phyloP scores from a whole-genome alignment of 768 basidiomycete genomes.

The Boletus patriciae region DNA sequence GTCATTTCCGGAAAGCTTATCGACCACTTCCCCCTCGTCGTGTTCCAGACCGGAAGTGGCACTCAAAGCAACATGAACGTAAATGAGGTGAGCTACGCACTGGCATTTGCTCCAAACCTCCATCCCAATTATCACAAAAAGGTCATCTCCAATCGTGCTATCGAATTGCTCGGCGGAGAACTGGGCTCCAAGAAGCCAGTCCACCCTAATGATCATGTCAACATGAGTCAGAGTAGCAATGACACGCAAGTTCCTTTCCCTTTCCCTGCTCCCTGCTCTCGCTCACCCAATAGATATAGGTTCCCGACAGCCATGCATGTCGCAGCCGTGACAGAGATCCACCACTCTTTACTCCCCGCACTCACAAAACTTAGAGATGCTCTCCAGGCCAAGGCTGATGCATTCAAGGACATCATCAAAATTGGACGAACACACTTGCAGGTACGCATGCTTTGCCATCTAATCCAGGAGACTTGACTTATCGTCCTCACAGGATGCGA shows the following conservation, averaged over 20 bases:
- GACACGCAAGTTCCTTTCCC: slow-evolving; percentile 70
- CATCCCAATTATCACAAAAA: slow-evolving; percentile 27
- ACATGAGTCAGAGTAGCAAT: slow-evolving; percentile 98
- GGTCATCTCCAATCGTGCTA: slow-evolving; percentile 98
- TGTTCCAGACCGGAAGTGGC: slow-evolving; percentile 98
- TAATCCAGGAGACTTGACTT: not conserved
- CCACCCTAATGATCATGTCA: slow-evolving; percentile 99
- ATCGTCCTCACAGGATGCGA: slow-evolving; percentile 71
- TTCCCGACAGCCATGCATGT: slow-evolving; percentile 99
- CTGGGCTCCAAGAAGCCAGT: slow-evolving; percentile 96
- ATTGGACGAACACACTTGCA: slow-evolving; percentile 97
- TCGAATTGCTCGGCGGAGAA: slow-evolving; percentile 93
- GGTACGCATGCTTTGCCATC: slow-evolving; percentile 34
- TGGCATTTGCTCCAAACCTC: not conserved
- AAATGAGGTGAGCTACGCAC: slow-evolving; percentile 70
- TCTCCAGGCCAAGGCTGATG: slow-evolving; percentile 75
- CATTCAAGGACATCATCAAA: slow-evolving; percentile 92
- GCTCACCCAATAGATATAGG: slow-evolving; percentile 39
- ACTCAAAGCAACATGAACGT: slow-evolving; percentile 99
- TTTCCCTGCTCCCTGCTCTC: not conserved
- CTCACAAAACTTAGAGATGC: slow-evolving; percentile 81
- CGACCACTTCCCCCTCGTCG: slow-evolving; percentile 96
- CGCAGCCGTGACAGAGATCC: slow-evolving; percentile 89
- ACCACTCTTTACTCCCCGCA: slow-evolving; percentile 77
- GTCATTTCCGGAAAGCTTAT: slow-evolving; percentile 94